Conservation (phyloP, 495 filamentous ascomycete species). For the Neurospora sp. region DNA sequence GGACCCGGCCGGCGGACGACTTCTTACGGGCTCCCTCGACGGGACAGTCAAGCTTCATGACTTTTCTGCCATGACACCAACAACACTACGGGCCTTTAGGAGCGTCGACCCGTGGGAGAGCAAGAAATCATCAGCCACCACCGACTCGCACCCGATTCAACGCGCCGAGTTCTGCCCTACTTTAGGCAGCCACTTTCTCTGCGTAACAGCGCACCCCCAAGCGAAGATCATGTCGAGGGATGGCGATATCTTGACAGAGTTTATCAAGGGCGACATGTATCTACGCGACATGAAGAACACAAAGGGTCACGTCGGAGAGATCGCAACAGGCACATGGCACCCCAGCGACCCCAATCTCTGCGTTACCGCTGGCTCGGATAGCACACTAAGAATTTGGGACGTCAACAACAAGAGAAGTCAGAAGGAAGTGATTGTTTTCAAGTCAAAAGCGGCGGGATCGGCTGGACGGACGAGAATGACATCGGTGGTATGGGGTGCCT, state of each 20-base stretch:
- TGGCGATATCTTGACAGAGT: slow-evolving; percentile 74
- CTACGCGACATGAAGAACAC: slow-evolving; percentile 92
- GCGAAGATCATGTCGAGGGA: slow-evolving; percentile 83
- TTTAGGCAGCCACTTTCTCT: slow-evolving; percentile 71
- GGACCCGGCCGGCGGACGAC: slow-evolving; percentile 73
- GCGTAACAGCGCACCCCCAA: slow-evolving; percentile 77
- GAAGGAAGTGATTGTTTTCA: slow-evolving; percentile 89
- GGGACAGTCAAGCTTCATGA: slow-evolving; percentile 89
- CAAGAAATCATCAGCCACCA: slow-evolving; percentile 54
- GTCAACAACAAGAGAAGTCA: slow-evolving; percentile 77
- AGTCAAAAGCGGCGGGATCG: slow-evolving; percentile 73
- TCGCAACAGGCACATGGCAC: slow-evolving; percentile 79
- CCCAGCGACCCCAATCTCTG: slow-evolving; percentile 72
- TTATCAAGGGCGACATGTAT: slow-evolving; percentile 97
- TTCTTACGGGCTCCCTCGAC: slow-evolving; percentile 84
- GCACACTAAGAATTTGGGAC: slow-evolving; percentile 94
- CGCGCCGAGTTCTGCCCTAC: slow-evolving; percentile 78
- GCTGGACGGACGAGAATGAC: slow-evolving; percentile 92
- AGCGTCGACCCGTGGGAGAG: slow-evolving; percentile 75
- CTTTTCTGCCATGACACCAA: slow-evolving; percentile 90
- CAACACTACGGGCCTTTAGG: slow-evolving; percentile 86
- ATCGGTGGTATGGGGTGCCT: slow-evolving; percentile 77
- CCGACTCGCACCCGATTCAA: slow-evolving; percentile 81
- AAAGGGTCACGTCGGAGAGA: slow-evolving; percentile 87
- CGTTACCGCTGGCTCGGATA: slow-evolving; percentile 86